Conservation (phyloP, 1,284 basidiomycete genomes). For the Ganoderma sinense region DNA sequence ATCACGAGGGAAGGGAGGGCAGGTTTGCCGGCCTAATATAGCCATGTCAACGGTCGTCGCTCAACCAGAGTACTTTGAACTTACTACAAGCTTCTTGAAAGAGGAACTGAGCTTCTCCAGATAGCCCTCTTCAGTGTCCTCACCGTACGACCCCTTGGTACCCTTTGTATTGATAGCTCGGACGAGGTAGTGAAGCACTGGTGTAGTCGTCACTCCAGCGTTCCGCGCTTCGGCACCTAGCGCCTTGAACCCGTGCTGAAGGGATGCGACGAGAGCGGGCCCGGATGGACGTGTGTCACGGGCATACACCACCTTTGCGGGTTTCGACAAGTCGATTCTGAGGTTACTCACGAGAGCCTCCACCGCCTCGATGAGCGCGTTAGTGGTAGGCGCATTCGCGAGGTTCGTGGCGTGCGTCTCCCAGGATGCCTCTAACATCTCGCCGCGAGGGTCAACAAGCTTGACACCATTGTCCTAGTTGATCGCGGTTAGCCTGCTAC, state of each 20-base stretch:
- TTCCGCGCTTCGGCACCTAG: conserved; percentile 71
- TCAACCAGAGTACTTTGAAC: conserved; percentile 38
- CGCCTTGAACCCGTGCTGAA: conserved; percentile 85
- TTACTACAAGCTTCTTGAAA: conserved; percentile 88
- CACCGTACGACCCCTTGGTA: conserved; percentile 80
- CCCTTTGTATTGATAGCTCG: conserved; percentile 88
- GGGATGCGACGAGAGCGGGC: conserved; percentile 79
- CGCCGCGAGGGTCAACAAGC: conserved; percentile 96
- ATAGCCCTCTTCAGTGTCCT: conserved; percentile 89
- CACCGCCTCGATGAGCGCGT: conserved; percentile 77
- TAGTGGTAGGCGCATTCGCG: conserved; percentile 85
- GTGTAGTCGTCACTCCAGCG: conserved; percentile 92
- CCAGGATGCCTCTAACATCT: conserved; percentile 98
- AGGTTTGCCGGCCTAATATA: conserved; percentile 63
- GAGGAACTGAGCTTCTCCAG: conserved; percentile 86
- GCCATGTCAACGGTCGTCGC: conserved; percentile 11
- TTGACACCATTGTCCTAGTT: conserved; percentile 97
- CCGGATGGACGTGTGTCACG: conserved; percentile 95
- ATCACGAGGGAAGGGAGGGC: conserved; percentile 74
- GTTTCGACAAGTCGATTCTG: conserved; percentile 83
- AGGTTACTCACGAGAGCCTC: conserved; percentile 68
- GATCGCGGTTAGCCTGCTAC: conserved; percentile 7
- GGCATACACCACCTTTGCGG: conserved; percentile 88
- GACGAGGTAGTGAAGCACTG: conserved; percentile 96
- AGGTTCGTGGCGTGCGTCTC: conserved; percentile 88